Percentiles rank a stretch among this genome's conserved stretches.
phyloP scores from a whole-genome alignment of 768 basidiomycete species.

The Polyporus arcularius region DNA sequence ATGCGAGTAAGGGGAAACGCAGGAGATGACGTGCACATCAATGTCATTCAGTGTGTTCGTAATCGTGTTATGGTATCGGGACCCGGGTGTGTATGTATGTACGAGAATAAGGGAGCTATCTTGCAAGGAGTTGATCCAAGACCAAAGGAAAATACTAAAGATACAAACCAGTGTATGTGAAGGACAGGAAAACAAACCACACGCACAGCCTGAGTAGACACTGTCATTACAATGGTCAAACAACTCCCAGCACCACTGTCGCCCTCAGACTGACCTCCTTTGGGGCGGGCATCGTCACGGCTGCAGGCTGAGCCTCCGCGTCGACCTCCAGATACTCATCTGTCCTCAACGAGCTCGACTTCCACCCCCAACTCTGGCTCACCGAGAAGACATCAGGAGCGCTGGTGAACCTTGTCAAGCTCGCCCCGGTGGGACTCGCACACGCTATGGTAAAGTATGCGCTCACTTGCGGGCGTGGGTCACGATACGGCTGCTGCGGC shows the following conservation, averaged over 20 bases:
- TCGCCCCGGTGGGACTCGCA: slow-evolving; percentile 77
- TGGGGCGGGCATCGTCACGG: slow-evolving; percentile 25
- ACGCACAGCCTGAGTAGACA: neutral
- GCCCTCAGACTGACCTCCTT: slow-evolving; percentile 69
- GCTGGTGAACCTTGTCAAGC: slow-evolving; percentile 81
- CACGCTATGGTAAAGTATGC: slow-evolving; percentile 88
- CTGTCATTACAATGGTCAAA: slow-evolving; percentile 39
- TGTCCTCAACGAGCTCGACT: slow-evolving; percentile 56
- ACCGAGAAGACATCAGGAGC: slow-evolving; percentile 84
- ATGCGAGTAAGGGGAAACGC: slow-evolving; percentile 61
- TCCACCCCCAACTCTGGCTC: slow-evolving; percentile 95
- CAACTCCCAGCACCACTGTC: slow-evolving; percentile 76
- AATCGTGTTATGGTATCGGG: neutral
- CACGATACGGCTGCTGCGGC: slow-evolving; percentile 72
- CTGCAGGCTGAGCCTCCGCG: slow-evolving; percentile 17
- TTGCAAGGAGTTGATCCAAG: neutral
- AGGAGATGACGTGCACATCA: slow-evolving; percentile 14
- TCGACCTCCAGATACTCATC: slow-evolving; percentile 44
- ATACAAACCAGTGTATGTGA: neutral
- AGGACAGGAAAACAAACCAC: neutral
- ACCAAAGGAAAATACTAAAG: neutral
- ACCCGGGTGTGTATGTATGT: slow-evolving; percentile 1
- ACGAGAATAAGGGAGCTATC: neutral
- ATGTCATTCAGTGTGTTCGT: neutral
- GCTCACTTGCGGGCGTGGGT: slow-evolving; percentile 67